Conservation (phyloP, 148 eudicot genomes). For the Chenopodium album region DNA sequence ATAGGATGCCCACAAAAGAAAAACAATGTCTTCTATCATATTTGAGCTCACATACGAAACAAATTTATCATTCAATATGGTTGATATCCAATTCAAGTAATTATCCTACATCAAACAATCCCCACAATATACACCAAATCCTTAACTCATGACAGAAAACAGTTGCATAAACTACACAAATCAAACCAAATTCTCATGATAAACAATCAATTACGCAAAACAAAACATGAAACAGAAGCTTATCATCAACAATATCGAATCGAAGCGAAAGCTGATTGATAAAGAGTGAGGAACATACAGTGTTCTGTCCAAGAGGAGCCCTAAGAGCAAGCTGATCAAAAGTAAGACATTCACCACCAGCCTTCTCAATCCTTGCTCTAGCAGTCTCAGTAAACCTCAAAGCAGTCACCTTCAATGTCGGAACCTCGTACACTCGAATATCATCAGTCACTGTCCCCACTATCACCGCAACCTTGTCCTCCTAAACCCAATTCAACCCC, state of each 20-base stretch:
- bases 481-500: conserved; percentile 31
- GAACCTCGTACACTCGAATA: conserved; percentile 60
- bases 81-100: not conserved
- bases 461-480: conserved; percentile 69
- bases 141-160: not conserved
- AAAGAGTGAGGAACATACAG: conserved; percentile 45
- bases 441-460: conserved; percentile 84
- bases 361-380: conserved; percentile 91
- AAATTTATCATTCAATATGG: too few species aligned
- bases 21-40: too few species aligned
- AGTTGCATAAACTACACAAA: not conserved
- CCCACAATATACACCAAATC: too few species aligned
- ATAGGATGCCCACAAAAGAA: too few species aligned
- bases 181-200: not conserved
- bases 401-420: conserved; percentile 67
- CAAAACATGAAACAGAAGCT: not conserved
- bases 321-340: conserved; percentile 90
- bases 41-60: too few species aligned
- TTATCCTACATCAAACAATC: not conserved
- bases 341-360: conserved; percentile 89
- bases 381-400: conserved; percentile 89
- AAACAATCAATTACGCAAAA: too few species aligned
- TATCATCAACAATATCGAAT: not conserved
- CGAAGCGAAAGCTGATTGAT: not conserved
- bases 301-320: conserved; percentile 96